Evolutionary conservation across 1,139 yeast species (phyloP), one percentile per base, ranked within the genome.

Genomic region (Zygosaccharomyces sapae): DNA sequence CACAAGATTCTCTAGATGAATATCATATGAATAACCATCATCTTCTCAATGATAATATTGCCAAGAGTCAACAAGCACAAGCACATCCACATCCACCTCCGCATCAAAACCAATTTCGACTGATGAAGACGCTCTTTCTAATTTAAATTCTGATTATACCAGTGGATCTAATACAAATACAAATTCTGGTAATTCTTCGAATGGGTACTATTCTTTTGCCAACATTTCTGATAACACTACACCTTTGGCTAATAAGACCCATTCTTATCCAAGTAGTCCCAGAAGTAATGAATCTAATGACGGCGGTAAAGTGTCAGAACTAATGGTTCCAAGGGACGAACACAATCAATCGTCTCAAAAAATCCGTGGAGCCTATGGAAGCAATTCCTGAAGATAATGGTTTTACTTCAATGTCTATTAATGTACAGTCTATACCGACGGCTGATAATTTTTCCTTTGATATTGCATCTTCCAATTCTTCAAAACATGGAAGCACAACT

Each of bases 201-300:
- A 61, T 46, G 66, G 61, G 7, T 62, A 55, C 31, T 65, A 66
- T 42, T 65, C 67, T 4, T 66, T 66, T 54, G 69, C 69, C 7
- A 65, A 65, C 41, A 65, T 65, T 22, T 63, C 68, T n/a, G 69
- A 65, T 36, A 65, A 65, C 37, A 65, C 62, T 10, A 54, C 67
- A 10, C 52, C 58, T 36, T 49, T 49, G 37, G 43, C 46, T 13
- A 30, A 33, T 35, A 19, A 22, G 9, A 27, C 27, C 2, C 30
- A 41, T 8, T 40, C 47, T 7, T 25, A 38, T 38, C 25, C 40
- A n/a, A 37, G 40, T 30, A 37, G 40, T 24, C 40, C 33, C 12
- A 12, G 1, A 7, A 31, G 42, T 12, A 16, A 5, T 29, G 35
- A 12, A 9, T 46, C 49, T 7, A 33, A 34, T n/a, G 43, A 43